Base-by-base conservation (phyloP, 768 basidiomycete species). In the Solioccasus polychromus region DNA sequence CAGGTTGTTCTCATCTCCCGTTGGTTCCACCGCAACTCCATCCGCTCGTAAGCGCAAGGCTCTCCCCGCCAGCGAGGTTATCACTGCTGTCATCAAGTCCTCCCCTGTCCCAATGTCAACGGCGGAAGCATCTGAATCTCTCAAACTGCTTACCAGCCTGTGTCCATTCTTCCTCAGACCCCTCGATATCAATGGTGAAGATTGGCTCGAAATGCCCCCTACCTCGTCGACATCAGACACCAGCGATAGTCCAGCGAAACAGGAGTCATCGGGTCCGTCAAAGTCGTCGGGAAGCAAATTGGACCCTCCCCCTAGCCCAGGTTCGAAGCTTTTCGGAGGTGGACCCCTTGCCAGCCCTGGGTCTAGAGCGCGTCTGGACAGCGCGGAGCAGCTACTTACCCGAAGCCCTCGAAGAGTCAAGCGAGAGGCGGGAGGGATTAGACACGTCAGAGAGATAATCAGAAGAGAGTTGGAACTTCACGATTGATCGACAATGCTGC, bases 391-490 rank as follows among this genome's bases (percentile, higher is more conserved):
- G 61, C 55, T 89, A 17, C 63, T 81, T 14, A 80, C 73, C 22
- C 73, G 88, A 37, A 91, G 88, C 63, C 89, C 89, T 7, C 78
- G 77, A 45, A 70, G 78, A 48, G 82, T 92, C 28, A 85, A 80
- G 59, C 74, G 72, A 22, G 86, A 89, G 57, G 75, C 70, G 5
- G 85, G 88, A 25, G 87, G 88, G 0, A 70, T 92, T 54, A 75
- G 89, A 30, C 79, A 87, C 61, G 88, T 91, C 25, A 71, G 88
- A 46, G 89, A 92, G 66, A 83, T 88, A 57, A 87, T 92, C 59
- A 76, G 87, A 55, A 72, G 75, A 52, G 89, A 91, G 69, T 68
- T 91, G 55, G 88, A 90, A 66, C 62, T 83, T 52, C 72, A 81
- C 42, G 86, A 88, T 45, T 73, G 57, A 62, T 47, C 28, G 23